Percentiles rank a stretch among this genome's conserved stretches.
phyloP scores from a whole-genome alignment of 1,139 yeast genomes.

The Hansenula anomala region DNA sequence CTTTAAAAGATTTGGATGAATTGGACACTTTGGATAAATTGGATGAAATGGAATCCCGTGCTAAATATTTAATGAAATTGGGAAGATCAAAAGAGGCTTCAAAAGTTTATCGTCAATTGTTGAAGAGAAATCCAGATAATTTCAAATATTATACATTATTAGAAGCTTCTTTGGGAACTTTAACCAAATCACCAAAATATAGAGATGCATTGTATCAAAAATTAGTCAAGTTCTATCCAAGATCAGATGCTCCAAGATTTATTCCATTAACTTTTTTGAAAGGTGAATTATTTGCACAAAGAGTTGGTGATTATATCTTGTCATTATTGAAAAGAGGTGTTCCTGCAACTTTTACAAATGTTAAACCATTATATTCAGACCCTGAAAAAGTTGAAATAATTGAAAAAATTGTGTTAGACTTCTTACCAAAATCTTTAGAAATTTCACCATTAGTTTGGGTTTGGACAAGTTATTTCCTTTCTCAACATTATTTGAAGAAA shows the following conservation, averaged over 20 bases:
- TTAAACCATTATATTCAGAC: conserved; percentile 72
- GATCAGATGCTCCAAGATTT: conserved; percentile 73
- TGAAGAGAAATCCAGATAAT: conserved; percentile 86
- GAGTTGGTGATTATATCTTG: conserved; percentile 47
- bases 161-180: conserved; percentile 53
- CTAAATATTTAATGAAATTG: conserved; percentile 46
- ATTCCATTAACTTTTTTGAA: conserved; percentile 73
- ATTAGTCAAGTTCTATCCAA: conserved; percentile 69
- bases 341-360: conserved; percentile 84
- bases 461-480: conserved; percentile 78
- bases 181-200: conserved; percentile 32
- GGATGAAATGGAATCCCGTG: conserved; percentile 62
- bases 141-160: conserved; percentile 57
- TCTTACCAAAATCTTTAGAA: conserved; percentile 25
- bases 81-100: conserved; percentile 58
- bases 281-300: conserved; percentile 45
- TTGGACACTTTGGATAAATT: conserved; percentile 63
- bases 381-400: conserved; percentile 42
- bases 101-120: conserved; percentile 57
- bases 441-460: conserved; percentile 47
- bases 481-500: conserved; percentile 69
- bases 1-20: conserved; percentile 56
- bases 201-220: conserved; percentile 59
- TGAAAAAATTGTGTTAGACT: conserved; percentile 49
- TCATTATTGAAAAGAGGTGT: conserved; percentile 73